These are phyloP conservation scores for Silene noctiflora DNA, from an alignment of 179 eudicot genomes.

Conservation along the genomic window DNA sequence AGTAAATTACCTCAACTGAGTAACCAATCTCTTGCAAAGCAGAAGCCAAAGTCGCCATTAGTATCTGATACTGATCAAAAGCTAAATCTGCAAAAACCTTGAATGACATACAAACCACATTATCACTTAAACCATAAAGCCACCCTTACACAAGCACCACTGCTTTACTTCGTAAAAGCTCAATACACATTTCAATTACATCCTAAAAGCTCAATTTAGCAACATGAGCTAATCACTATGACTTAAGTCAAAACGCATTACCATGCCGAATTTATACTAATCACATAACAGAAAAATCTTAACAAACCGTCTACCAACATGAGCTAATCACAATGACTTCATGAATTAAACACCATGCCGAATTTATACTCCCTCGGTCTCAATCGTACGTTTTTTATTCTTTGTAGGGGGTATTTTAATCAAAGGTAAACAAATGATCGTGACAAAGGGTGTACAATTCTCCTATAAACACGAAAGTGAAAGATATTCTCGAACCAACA, in stretches of 20 bases:
- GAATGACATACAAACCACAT: constrained; percentile 31
- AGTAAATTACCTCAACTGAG: constrained; percentile 61
- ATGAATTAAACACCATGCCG: too few relatives aligned
- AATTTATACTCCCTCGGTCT: too few relatives aligned
- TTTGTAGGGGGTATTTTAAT: too few relatives aligned
- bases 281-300: too few relatives aligned
- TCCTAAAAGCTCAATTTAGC: constrained; percentile 12
- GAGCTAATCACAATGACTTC: too few relatives aligned
- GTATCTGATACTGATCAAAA: constrained; percentile 71
- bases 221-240: constrained; percentile 2
- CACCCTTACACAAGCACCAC: constrained; percentile 1
- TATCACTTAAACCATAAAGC: constrained; percentile 20
- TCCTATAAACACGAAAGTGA: too few relatives aligned
- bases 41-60: constrained; percentile 65
- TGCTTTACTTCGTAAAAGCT: neutral
- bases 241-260: constrained; percentile 5
- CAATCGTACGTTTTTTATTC: too few relatives aligned
- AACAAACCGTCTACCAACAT: too few relatives aligned
- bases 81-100: constrained; percentile 78
- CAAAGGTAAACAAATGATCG: neutral
- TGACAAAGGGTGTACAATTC: too few relatives aligned
- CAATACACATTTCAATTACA: constrained; percentile 17
- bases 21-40: constrained; percentile 80
- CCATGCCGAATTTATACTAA: neutral
- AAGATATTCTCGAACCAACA: too few relatives aligned